Evolutionary conservation across 345 rosid species (phyloP).

Genomic region (Murraya koenigii): DNA sequence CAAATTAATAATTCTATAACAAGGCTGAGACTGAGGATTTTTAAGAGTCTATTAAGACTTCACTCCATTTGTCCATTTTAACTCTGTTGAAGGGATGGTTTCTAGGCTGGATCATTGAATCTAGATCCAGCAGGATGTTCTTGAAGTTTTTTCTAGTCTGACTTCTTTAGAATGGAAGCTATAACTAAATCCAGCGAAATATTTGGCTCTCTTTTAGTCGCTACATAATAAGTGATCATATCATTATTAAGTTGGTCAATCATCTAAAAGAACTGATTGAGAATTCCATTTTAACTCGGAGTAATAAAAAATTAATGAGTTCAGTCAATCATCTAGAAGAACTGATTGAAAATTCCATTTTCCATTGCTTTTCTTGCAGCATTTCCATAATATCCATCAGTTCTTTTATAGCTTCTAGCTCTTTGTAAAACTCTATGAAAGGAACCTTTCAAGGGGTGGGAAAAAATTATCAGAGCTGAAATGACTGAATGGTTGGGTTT

Average conservation of each 20-base stretch:
- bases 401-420: background rate
- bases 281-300: background rate
- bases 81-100: background rate
- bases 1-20: too few relatives aligned
- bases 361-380: background rate
- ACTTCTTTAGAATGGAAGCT: background rate
- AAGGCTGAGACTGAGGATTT: too few relatives aligned
- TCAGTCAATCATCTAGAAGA: background rate
- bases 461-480: background rate
- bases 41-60: background rate
- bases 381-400: background rate
- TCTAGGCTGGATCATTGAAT: background rate
- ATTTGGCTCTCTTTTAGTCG: background rate
- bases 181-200: background rate
- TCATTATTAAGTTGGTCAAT: background rate
- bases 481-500: background rate
- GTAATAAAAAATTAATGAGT: background rate
- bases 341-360: background rate
- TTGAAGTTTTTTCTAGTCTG: background rate
- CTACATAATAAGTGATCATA: background rate
- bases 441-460: background rate
- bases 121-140: background rate
- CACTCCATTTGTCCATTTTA: background rate
- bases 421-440: background rate
- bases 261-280: background rate